Percentiles rank a stretch among this genome's conserved stretches.
Evolutionary conservation across 208 protist species (phyloP).

Genomic region (Leishmania tropica): DNA sequence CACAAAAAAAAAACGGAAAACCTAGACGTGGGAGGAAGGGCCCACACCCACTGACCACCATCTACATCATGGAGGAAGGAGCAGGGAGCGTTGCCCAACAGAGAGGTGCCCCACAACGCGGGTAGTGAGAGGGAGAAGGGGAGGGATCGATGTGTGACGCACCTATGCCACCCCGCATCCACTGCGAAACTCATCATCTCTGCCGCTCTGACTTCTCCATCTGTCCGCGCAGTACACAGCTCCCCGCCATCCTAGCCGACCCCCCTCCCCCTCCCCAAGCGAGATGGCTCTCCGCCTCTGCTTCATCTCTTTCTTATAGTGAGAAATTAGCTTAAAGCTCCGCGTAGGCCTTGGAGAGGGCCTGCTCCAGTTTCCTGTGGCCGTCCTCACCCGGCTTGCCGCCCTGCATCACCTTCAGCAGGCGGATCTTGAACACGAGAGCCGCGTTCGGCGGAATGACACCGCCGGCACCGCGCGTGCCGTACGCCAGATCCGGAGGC

Average conservation of each 20-base stretch:
- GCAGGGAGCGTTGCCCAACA: background rate
- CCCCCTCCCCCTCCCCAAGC: background rate
- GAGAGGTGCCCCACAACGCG: background rate
- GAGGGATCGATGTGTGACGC: background rate
- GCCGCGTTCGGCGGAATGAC: constrained; percentile 70
- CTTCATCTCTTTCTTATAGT: too few relatives aligned
- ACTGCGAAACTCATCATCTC: background rate
- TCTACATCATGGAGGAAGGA: background rate
- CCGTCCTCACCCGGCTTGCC: constrained; percentile 52
- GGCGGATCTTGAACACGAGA: constrained; percentile 81
- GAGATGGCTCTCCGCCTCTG: background rate
- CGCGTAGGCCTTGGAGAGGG: constrained; percentile 47
- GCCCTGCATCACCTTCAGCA: constrained; percentile 68
- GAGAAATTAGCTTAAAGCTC: too few relatives aligned
- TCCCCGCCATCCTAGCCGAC: too few relatives aligned
- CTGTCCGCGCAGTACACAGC: background rate
- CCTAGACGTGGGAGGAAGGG: background rate
- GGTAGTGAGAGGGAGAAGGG: background rate
- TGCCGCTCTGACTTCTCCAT: background rate
- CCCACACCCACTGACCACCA: background rate
- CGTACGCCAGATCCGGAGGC: constrained; percentile 80
- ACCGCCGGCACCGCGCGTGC: constrained; percentile 48
- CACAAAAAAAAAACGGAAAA: background rate
- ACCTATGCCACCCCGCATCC: background rate
- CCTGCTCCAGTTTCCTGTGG: constrained; percentile 58